Evolutionary conservation across 2,329 filamentous ascomycete genomes (phyloP).

Genomic region (Xylaria sp.): DNA sequence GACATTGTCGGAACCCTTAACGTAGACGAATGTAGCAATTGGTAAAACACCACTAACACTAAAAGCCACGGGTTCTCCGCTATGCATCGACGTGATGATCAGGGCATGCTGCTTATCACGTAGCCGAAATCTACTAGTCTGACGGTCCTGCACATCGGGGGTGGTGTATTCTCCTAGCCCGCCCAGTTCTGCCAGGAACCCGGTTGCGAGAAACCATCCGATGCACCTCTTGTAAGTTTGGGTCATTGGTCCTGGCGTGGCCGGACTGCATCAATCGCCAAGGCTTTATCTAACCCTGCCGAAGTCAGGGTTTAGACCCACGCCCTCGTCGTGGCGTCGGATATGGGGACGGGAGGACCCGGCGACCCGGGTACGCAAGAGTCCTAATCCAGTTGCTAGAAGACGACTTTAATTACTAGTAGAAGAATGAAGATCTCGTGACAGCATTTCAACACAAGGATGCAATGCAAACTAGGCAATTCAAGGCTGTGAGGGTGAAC

Average conservation of each 20-base stretch:
- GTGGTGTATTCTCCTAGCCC: constrained; percentile 57
- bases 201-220: constrained; percentile 59
- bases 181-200: constrained; percentile 53
- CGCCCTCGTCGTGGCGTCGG: not conserved
- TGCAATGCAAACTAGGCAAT: not conserved
- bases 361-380: not conserved
- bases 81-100: constrained; percentile 67
- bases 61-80: constrained; percentile 65
- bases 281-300: not conserved
- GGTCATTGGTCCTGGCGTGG: too few species aligned
- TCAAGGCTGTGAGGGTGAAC: not conserved
- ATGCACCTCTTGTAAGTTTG: constrained; percentile 52
- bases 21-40: constrained; percentile 40
- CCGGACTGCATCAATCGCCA: not conserved
- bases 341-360: not conserved
- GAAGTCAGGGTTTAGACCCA: not conserved
- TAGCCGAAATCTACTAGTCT: constrained; percentile 53
- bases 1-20: constrained; percentile 47
- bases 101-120: constrained; percentile 52
- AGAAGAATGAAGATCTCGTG: not conserved
- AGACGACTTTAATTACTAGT: not conserved
- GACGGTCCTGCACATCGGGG: constrained; percentile 56
- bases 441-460: not conserved
- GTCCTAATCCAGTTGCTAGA: not conserved
- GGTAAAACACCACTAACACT: constrained; percentile 61